Evolutionary conservation across 768 basidiomycete species (phyloP).

Genomic region (Hygrophorus russula): DNA sequence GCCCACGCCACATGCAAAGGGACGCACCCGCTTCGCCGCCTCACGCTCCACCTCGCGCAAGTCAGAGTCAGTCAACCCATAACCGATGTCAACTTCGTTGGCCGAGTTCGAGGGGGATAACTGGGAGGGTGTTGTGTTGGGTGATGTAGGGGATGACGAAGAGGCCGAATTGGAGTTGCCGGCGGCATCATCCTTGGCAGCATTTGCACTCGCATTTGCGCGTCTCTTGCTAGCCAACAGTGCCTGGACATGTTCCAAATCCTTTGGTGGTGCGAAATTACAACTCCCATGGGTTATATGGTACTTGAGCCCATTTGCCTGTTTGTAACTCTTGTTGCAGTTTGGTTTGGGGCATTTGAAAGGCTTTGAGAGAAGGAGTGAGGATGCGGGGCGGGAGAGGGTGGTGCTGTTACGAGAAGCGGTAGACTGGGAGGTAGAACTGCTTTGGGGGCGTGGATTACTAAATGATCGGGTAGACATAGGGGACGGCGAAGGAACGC

Average conservation of each 20-base stretch:
- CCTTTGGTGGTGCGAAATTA: conserved; percentile 86
- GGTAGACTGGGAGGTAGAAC: conserved; percentile 10
- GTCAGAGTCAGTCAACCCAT: conserved; percentile 45
- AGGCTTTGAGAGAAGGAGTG: conserved; percentile 69
- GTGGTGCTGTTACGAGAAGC: conserved; percentile 10
- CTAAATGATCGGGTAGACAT: conserved; percentile 12
- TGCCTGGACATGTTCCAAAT: conserved; percentile 66
- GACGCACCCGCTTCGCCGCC: conserved; percentile 71
- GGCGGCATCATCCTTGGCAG: no score
- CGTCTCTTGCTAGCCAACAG: conserved; percentile 45
- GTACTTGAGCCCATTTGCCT: conserved; percentile 91
- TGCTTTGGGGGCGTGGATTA: background rate
- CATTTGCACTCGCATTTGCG: conserved; percentile 7
- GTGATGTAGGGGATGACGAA: conserved; percentile 1
- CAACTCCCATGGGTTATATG: conserved; percentile 90
- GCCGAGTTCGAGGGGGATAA: background rate
- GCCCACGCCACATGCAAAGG: conserved; percentile 84
- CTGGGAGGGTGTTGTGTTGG: background rate
- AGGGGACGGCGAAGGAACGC: conserved; percentile 3
- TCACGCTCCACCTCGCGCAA: conserved; percentile 69
- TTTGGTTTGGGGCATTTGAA: conserved; percentile 92
- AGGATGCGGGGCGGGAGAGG: conserved; percentile 32
- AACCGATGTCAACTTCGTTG: conserved; percentile 14
- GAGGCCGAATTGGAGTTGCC: conserved; percentile 4
- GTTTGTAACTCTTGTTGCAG: conserved; percentile 95